Evolutionary conservation across 2,329 filamentous ascomycete species (phyloP), one percentile per base, ranked within the genome.

Genomic region (Fonsecaea nubica): DNA sequence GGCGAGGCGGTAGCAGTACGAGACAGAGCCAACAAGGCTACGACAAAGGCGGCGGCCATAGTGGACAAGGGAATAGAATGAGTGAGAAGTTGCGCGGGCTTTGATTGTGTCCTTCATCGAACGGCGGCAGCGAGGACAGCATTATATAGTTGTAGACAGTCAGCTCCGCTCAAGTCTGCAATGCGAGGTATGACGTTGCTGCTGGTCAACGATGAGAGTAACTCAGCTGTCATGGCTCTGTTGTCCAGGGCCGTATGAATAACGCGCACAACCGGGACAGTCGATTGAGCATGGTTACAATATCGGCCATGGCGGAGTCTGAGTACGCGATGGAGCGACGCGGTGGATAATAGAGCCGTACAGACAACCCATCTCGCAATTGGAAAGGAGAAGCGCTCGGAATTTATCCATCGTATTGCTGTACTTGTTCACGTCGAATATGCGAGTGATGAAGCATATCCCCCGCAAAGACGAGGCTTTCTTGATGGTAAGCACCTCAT

Each of bases 1-100:
- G 42, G 42, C 4, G 42, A 48, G 3, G 50, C 50, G 1, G 50
- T 32, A 25, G 13, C 13, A n/a, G 6, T 15, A 2, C 12, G 50
- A 10, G 9, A 54, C 7, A 54, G 21, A n/a, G 50, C 50, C 50
- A 54, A 18, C 32, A 54, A 54, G 50, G 50, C 50, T 18, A 54
- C 13, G 50, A 35, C 25, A 13, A 32, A 30, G n/a, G 50, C 33
- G 6, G 50, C 50, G 25, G 50, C 21, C 50, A 54, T 54, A 12
- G 1, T 12, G 21, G 3, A 18, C 15, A 2, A 13, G 15, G 15
- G 18, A 53, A 25, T 15, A 21, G n/a, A 2, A 32, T 53, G 12
- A 7, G 48, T n/a, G 33, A 54, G 15, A 35, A 3, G 12, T 8
- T 32, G 15, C 6, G 21, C 8, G 7, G 33, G 10, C 13, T 33